A percentile compares a stretch with the other conserved stretches of the same genome.
phyloP scores from a whole-genome alignment of 306 rosid genomes.

The Macrotyloma uniflorum region DNA sequence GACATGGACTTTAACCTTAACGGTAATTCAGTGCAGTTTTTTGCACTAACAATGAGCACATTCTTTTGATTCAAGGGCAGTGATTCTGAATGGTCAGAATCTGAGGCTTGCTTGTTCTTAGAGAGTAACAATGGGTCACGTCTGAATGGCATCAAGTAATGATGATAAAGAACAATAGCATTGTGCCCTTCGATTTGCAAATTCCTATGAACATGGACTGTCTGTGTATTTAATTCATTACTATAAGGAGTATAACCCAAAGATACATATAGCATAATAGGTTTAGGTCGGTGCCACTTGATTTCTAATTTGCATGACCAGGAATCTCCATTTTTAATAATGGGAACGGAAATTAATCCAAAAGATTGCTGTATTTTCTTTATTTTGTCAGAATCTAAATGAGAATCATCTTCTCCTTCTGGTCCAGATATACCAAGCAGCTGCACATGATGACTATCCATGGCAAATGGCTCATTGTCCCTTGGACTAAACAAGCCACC shows the following conservation, averaged over 20 bases:
- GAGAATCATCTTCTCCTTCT: slow-evolving; percentile 68
- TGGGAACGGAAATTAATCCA: slow-evolving; percentile 87
- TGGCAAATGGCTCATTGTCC: slow-evolving; percentile 60
- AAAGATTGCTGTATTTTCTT: slow-evolving; percentile 82
- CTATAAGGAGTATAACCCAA: slow-evolving; percentile 67
- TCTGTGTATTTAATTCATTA: slow-evolving; percentile 60
- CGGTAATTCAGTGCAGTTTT: slow-evolving; percentile 74
- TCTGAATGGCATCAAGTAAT: slow-evolving; percentile 76
- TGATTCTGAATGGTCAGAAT: slow-evolving; percentile 55
- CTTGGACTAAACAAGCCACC: slow-evolving; percentile 96
- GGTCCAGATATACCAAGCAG: slow-evolving; percentile 85
- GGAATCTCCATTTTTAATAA: slow-evolving; percentile 71
- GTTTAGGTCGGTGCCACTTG: slow-evolving; percentile 94
- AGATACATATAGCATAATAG: slow-evolving; percentile 88
- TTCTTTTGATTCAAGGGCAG: slow-evolving; percentile 71
- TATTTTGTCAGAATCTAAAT: slow-evolving; percentile 59
- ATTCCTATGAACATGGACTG: slow-evolving; percentile 83
- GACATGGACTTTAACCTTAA: slow-evolving; percentile 67
- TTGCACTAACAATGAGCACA: slow-evolving; percentile 67
- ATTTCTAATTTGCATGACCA: slow-evolving; percentile 95
- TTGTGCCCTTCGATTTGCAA: slow-evolving; percentile 90
- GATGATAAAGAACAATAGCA: slow-evolving; percentile 71
- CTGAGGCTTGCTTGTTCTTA: slow-evolving; percentile 60
- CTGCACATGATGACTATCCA: slow-evolving; percentile 83
- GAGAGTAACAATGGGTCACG: slow-evolving; percentile 78